Percentiles rank a stretch among this genome's conserved stretches.
Evolutionary conservation across 805 yeast species (phyloP).

Genomic region (Saturnispora bothae): DNA sequence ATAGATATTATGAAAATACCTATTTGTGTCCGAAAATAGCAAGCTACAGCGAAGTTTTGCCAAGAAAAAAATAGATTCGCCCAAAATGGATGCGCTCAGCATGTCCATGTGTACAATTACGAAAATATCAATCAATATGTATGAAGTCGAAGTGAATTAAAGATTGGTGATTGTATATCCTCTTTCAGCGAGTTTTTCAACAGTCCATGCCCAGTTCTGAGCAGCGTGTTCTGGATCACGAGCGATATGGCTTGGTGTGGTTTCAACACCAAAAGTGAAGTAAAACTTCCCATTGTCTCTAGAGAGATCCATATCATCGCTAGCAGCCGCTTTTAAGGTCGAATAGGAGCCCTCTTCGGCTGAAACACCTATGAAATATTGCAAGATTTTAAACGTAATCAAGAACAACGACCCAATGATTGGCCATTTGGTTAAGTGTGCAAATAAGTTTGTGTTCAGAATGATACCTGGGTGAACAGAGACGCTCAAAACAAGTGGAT

Average conservation of each 20-base stretch:
- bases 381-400: conserved; percentile 60
- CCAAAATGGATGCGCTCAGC: neutral
- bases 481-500: conserved; percentile 54
- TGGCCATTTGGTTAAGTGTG: conserved; percentile 71
- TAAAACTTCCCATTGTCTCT: conserved; percentile 62
- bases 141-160: neutral
- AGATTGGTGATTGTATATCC: conserved; percentile 26
- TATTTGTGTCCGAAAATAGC: neutral
- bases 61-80: neutral
- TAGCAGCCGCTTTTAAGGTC: conserved; percentile 51
- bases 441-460: conserved; percentile 68
- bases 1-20: neutral
- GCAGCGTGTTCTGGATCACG: conserved; percentile 49
- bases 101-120: neutral
- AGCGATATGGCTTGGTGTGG: conserved; percentile 50
- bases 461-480: conserved; percentile 81
- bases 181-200: conserved; percentile 44
- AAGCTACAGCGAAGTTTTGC: neutral
- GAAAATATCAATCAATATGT: neutral
- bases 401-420: conserved; percentile 67
- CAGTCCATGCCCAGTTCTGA: conserved; percentile 74
- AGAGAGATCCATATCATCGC: conserved; percentile 37
- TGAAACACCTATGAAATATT: conserved; percentile 58
- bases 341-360: conserved; percentile 64
- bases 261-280: conserved; percentile 47